Evolutionary conservation across 1,139 yeast species (phyloP), one percentile per base, ranked within the genome.

Genomic region (Suhomyces terraborum): DNA sequence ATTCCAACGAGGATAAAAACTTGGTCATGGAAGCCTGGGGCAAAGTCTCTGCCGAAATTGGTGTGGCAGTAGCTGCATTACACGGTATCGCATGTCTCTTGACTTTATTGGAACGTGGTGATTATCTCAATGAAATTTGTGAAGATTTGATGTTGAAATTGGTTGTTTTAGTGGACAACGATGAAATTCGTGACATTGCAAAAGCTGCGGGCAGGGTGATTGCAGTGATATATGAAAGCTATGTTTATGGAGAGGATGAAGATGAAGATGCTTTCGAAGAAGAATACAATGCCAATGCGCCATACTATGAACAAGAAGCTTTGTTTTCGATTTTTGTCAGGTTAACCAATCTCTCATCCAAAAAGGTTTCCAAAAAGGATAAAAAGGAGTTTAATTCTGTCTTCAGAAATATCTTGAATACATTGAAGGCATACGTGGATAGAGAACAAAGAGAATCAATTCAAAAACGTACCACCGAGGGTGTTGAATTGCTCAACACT

Each of bases 221-320:
- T 47, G 93, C 84, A 0, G 67, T 84, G 28, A 69, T 75, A 46
- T 83, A 79, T 57, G 89, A 84, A 54, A 54, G 76, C 12, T 82
- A 69, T 53, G 70, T 71, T 30, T 82, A 80, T 51, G 62, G 63
- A 22, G 66, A 63, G 30, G 62, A 55, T 14, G 66, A 59, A 0
- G 57, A 50, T 3, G 59, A 51, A 2, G 64, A 51, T 14, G 46
- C 43, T 6, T 64, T 55, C n/a, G 76, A 69, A 32, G 67, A 58
- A 14, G 75, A 72, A 18, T 73, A 51, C 50, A 73, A 73, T 52
- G 62, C 64, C 29, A 70, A 73, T 39, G 67, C 77, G 3, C 88
- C 89, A 3, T 79, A 77, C 57, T 71, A 77, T 45, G 87, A 82
- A 54, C 77, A 75, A 40, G 80, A 72, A 32, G 77, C 76, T 35